Evolutionary conservation across 2,329 filamentous ascomycete species (phyloP).

Genomic region (Beauveria asiatica): DNA sequence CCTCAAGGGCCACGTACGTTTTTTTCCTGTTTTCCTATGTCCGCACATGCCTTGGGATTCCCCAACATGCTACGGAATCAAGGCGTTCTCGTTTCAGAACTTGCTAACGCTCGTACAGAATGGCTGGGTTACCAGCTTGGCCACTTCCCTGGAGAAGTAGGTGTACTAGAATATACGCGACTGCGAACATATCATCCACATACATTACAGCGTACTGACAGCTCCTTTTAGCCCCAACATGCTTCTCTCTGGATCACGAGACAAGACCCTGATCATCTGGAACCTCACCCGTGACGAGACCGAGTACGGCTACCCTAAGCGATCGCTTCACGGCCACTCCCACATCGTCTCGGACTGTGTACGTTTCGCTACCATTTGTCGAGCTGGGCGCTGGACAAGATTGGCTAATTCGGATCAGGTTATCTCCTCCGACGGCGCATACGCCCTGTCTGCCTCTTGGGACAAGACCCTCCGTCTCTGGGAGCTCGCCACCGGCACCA

Average conservation of each 20-base stretch:
- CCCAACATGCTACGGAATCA: neutral
- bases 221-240: constrained; percentile 73
- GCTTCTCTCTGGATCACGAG: constrained; percentile 93
- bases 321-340: constrained; percentile 96
- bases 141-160: constrained; percentile 98
- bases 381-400: constrained; percentile 13
- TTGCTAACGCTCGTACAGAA: constrained; percentile 40
- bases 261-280: constrained; percentile 99
- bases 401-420: constrained; percentile 49
- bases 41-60: constrained; percentile 17
- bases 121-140: constrained; percentile 98
- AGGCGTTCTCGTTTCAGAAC: neutral
- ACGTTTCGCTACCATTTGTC: constrained; percentile 40
- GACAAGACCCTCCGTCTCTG: constrained; percentile 99
- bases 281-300: constrained; percentile 98
- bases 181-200: neutral
- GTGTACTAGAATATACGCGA: constrained; percentile 22
- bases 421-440: constrained; percentile 98
- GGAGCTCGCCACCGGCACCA: constrained; percentile 96
- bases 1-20: constrained; percentile 88
- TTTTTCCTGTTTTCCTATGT: constrained; percentile 15
- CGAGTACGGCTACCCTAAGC: constrained; percentile 98
- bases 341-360: constrained; percentile 99
- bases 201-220: constrained; percentile 13
- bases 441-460: constrained; percentile 97